phyloP scores from a whole-genome alignment of 2,329 filamentous ascomycete genomes.

The Fusarium palustre region DNA sequence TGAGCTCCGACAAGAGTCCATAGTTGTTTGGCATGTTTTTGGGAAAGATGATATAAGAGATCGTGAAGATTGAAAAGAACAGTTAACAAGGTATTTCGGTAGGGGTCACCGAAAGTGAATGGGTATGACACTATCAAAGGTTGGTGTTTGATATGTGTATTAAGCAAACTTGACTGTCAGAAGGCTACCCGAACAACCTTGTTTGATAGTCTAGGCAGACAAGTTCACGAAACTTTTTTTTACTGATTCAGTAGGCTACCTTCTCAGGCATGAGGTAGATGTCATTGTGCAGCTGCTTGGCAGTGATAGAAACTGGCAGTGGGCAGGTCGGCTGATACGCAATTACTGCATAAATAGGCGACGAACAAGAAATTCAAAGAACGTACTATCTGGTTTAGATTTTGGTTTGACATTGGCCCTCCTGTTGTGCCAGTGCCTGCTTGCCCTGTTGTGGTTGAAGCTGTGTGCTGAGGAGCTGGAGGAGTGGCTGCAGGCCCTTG shows the following conservation, averaged over 20 bases:
- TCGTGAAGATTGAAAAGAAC: neutral
- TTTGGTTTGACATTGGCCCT: constrained; percentile 79
- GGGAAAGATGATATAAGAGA: neutral
- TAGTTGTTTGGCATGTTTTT: neutral
- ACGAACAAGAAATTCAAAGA: constrained; percentile 32
- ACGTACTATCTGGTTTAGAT: constrained; percentile 95
- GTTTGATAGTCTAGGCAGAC: neutral
- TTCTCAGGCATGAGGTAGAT: neutral
- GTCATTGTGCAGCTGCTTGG: neutral
- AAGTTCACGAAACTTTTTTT: neutral
- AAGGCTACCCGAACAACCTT: neutral
- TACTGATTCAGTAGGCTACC: neutral
- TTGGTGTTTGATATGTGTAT: neutral
- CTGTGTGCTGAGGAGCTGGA: constrained; percentile 48
- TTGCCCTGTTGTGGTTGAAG: constrained; percentile 45
- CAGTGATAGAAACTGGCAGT: neutral
- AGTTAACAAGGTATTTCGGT: neutral
- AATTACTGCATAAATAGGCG: neutral
- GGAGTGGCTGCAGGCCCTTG: constrained; percentile 51
- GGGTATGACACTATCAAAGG: neutral
- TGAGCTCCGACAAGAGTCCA: neutral
- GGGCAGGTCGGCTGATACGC: neutral
- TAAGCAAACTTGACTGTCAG: neutral
- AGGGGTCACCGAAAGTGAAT: neutral
- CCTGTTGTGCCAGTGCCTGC: constrained; percentile 51